Evolutionary conservation across 352 stramenopile genomes (phyloP), one percentile per base, ranked within the genome.

Genomic region (Pythium grandisporangium): DNA sequence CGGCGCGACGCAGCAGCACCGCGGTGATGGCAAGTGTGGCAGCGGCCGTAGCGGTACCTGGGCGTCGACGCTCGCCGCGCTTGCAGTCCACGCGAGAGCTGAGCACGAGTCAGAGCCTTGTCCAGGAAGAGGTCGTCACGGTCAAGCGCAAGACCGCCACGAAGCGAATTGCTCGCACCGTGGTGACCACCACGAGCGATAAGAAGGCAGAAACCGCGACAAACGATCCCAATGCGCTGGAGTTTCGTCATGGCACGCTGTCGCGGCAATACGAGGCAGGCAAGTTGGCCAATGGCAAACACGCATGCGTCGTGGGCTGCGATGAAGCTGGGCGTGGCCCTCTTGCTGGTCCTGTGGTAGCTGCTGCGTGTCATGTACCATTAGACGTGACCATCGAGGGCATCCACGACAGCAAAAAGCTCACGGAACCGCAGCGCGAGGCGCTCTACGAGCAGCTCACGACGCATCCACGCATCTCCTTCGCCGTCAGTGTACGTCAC

Each of bases 251-350:
- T 29, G 62, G 65, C 19, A 87, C 74, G 32, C 71, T 87, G 8
- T 63, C 64, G 21, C 67, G 71, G 29, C 53, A 38, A 22, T 88
- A 68, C 45, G 74, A 88, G 44, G 52, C 49, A 21, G 37, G 53
- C 23, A 83, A 76, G 46, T 26, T 70, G 30, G 51, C 63, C 19
- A 62, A 67, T 34, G 77, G 73, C 24, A 49, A 51, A 40, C 87
- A 77, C 53, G 55, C 58, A 39, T 69, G 48, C 38, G 77, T 98
- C 7, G 87, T 98, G 17, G 95, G 95, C 44, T 91, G 98, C 27
- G 95, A 99, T 64, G 95, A 99, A 62, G 96, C 95, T 6, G 96
- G 96, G 4, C 70, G 96, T 34, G 96, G 96, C 11, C 95, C 95
- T 13, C 61, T 99, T 16, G 94, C 93, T 8, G 96, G 95, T 22